Base-by-base conservation (phyloP, 2,329 filamentous ascomycete species). In the Cercospora sp. region DNA sequence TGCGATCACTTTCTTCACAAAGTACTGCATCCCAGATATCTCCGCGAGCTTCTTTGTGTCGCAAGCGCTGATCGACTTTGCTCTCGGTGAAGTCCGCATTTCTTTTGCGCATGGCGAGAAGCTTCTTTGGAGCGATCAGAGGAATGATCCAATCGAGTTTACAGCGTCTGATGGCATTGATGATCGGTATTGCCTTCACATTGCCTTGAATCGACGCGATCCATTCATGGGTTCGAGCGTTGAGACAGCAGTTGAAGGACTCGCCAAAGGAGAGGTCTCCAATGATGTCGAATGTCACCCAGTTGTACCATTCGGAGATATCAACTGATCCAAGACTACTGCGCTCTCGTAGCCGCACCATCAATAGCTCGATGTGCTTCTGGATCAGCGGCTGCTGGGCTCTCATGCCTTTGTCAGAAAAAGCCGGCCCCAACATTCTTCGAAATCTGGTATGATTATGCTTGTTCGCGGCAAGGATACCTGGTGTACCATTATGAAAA, bases 371-470 rank as follows among this genome's bases (percentile, higher is more conserved):
- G 7, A 59, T 21, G 28, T 34, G 18, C 12, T 24, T 37, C 55
- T 59, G 55, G 28, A 59, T 32, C 8, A 37, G 5, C 8, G 32
- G 28, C 18, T 59, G 26, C 16, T 59, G 55, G 8, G 16, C 18
- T 7, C n/a, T 12, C 28, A 59, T n/a, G 8, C 16, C 55, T 21
- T 18, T 34, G 3, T 59, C 55, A 3, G 26, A 34, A 13, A 59
- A 59, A 1, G 68, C 60, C 21, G 69, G 63, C 9, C 65, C 61
- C 5, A 72, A 28, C 10, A 71, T 26, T 12, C 60, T 59, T n/a
- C 65, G 49, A 58, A 24, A 28, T 8, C 51, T 49, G 24, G 61
- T 28, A 24, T 67, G 65, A 12, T 55, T 26, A 4, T 26, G 21
- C 5, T 55, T 26, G 13, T 55, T 13, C 8, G 49, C 49, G 1